phyloP scores from a whole-genome alignment of 441 rosid species.

The Adansonia rubrostipa region DNA sequence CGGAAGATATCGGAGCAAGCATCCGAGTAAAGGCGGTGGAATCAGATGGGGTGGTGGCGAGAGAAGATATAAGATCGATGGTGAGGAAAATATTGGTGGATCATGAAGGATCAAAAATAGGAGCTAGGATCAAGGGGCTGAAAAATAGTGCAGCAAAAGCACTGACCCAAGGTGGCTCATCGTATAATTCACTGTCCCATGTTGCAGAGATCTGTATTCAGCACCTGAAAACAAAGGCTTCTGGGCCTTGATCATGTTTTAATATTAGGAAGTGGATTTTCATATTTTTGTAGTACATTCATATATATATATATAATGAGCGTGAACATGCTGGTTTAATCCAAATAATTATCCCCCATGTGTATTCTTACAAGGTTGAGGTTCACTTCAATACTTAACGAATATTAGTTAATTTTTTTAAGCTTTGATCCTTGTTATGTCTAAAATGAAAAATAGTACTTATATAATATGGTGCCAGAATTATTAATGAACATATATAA shows the following conservation, averaged over 20 bases:
- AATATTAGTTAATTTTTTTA: no score
- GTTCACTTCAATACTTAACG: no score
- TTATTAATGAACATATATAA: no score
- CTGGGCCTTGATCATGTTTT: constrained; percentile 1
- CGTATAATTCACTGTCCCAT: constrained; percentile 35
- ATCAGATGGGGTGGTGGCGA: constrained; percentile 13
- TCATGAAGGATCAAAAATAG: constrained; percentile 33
- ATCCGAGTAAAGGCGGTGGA: background rate
- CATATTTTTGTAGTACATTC: no score
- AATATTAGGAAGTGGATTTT: background rate
- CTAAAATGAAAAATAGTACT: no score
- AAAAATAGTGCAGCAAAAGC: constrained; percentile 37
- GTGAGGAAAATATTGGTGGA: constrained; percentile 44
- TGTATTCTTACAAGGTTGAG: no score
- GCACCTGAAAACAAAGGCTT: background rate
- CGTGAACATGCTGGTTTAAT: no score
- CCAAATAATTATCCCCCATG: no score
- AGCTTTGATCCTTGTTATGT: no score
- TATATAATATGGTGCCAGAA: no score
- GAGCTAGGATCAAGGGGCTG: constrained; percentile 40
- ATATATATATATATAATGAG: no score
- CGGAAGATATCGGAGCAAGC: constrained; percentile 22
- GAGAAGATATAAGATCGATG: constrained; percentile 48
- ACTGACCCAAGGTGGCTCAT: constrained; percentile 41
- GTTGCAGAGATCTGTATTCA: constrained; percentile 28